Percentiles rank a stretch among this genome's conserved stretches.
phyloP scores from a whole-genome alignment of 805 yeast genomes.

The Saccharomycopsis amapae region DNA sequence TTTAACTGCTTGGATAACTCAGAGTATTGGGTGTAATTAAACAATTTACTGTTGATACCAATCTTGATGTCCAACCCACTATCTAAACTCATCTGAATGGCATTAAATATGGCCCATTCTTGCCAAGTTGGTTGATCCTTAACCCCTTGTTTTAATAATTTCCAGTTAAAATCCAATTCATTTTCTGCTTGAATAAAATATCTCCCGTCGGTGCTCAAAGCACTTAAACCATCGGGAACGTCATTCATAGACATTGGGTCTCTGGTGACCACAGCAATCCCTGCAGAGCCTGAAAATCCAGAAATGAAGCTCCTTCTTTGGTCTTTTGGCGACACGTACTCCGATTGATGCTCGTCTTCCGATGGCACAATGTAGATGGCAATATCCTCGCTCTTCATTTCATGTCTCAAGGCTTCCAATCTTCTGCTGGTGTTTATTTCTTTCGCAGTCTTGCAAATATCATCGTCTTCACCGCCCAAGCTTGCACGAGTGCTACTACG shows the following conservation, averaged over 20 bases:
- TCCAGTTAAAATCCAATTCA: slow-evolving; percentile 78
- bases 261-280: slow-evolving; percentile 75
- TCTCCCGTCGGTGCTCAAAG: slow-evolving; percentile 88
- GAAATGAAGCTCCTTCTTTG: slow-evolving; percentile 76
- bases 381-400: slow-evolving; percentile 56
- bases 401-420: slow-evolving; percentile 49
- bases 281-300: slow-evolving; percentile 92
- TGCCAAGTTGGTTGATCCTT: slow-evolving; percentile 73
- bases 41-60: slow-evolving; percentile 78
- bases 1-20: slow-evolving; percentile 28
- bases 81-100: slow-evolving; percentile 37
- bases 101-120: slow-evolving; percentile 60
- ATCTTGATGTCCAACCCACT: slow-evolving; percentile 43
- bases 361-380: slow-evolving; percentile 76
- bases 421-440: slow-evolving; percentile 54
- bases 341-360: slow-evolving; percentile 92
- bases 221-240: slow-evolving; percentile 55
- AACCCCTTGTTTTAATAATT: slow-evolving; percentile 68
- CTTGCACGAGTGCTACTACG: slow-evolving; percentile 14
- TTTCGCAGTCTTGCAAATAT: slow-evolving; percentile 23
- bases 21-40: slow-evolving; percentile 39
- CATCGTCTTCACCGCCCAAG: slow-evolving; percentile 13
- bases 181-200: slow-evolving; percentile 86
- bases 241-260: slow-evolving; percentile 36
- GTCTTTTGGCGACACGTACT: slow-evolving; percentile 76